phyloP scores from a whole-genome alignment of 2,329 filamentous ascomycete species.

The Xylariaceae sp. region DNA sequence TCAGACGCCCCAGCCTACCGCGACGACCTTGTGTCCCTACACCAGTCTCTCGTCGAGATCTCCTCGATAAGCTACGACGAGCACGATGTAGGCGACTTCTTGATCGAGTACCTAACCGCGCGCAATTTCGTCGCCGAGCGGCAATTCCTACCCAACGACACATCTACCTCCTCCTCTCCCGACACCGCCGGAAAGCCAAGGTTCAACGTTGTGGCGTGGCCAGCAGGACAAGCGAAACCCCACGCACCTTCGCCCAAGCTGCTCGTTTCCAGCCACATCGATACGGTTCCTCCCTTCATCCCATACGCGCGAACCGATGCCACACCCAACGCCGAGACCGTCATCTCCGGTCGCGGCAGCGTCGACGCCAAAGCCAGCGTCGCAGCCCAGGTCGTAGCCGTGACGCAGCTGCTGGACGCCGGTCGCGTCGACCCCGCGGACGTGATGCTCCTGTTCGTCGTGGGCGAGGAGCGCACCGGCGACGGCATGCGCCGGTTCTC shows the following conservation, averaged over 20 bases:
- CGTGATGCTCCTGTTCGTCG: slow-evolving; percentile 62
- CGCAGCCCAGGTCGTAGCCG: slow-evolving; percentile 69
- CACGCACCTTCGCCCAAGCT: slow-evolving; percentile 50
- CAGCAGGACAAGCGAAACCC: slow-evolving; percentile 31
- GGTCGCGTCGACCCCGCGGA: slow-evolving; percentile 41
- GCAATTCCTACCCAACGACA: slow-evolving; percentile 35
- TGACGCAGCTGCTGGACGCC: slow-evolving; percentile 48
- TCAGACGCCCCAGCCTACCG: slow-evolving; percentile 34
- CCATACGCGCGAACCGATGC: slow-evolving; percentile 56
- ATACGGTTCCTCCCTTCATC: slow-evolving; percentile 70
- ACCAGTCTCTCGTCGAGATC: slow-evolving; percentile 69
- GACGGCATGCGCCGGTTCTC: slow-evolving; percentile 70
- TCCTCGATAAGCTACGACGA: slow-evolving; percentile 71
- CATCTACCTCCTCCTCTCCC: slow-evolving; percentile 15
- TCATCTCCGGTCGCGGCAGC: slow-evolving; percentile 68
- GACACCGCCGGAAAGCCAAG: slow-evolving; percentile 31
- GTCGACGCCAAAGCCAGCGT: slow-evolving; percentile 70
- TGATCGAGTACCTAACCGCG: slow-evolving; percentile 59
- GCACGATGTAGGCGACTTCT: slow-evolving; percentile 61
- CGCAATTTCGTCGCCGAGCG: slow-evolving; percentile 40
- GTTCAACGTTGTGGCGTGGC: slow-evolving; percentile 76
- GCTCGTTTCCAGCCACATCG: slow-evolving; percentile 77
- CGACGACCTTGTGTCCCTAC: slow-evolving; percentile 61
- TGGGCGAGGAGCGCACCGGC: slow-evolving; percentile 78
- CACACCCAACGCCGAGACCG: slow-evolving; percentile 36